Evolutionary conservation across 352 stramenopile species (phyloP).

Genomic region (Phytopythium mirpurense): DNA sequence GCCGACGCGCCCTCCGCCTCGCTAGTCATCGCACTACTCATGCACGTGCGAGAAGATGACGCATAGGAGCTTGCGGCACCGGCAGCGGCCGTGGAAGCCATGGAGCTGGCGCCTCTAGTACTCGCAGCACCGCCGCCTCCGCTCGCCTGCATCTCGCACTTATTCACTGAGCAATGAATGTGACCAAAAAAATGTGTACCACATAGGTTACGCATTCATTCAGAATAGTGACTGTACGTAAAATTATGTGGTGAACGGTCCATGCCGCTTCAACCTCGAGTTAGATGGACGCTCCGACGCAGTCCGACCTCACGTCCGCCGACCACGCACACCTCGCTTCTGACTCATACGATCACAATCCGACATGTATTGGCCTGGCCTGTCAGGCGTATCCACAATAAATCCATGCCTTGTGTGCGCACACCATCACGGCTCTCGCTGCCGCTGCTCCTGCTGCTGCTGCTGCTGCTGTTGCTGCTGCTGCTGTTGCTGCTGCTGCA

Average conservation of each 20-base stretch:
- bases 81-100: neutral
- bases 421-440: neutral
- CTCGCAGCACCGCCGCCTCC: neutral
- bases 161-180: too few relatives aligned
- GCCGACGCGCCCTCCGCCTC: conserved; percentile 10
- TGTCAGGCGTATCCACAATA: neutral
- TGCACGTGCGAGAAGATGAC: neutral
- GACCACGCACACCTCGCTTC: too few relatives aligned
- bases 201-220: too few relatives aligned
- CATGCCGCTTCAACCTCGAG: too few relatives aligned
- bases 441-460: conserved; percentile 1
- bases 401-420: neutral
- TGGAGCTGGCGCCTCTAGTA: neutral
- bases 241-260: too few relatives aligned
- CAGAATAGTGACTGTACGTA: too few relatives aligned
- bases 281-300: too few relatives aligned
- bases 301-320: too few relatives aligned
- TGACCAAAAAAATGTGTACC: too few relatives aligned
- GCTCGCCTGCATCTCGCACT: neutral
- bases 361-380: too few relatives aligned
- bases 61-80: neutral
- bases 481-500: too few relatives aligned
- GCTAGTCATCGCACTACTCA: neutral
- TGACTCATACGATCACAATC: too few relatives aligned
- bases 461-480: conserved; percentile 5